phyloP scores from a whole-genome alignment of 495 filamentous ascomycete species.

The Lindgomyces ingoldianus region DNA sequence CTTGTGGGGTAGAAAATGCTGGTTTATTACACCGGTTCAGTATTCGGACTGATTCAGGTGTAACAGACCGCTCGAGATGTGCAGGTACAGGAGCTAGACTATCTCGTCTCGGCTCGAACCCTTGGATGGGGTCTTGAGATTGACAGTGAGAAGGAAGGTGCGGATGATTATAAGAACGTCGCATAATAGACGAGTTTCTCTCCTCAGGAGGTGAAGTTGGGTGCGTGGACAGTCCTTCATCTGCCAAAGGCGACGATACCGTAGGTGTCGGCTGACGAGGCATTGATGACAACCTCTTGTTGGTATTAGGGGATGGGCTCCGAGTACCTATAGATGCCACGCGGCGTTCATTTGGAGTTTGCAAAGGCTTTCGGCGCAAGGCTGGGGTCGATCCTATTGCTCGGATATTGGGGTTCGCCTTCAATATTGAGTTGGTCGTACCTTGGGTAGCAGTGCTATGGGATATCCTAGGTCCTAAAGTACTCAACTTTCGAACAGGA shows the following conservation, averaged over 20 bases:
- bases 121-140: not conserved
- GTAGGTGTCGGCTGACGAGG: not conserved
- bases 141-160: not conserved
- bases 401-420: constrained; percentile 3
- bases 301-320: constrained; percentile 1
- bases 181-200: not conserved
- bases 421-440: not conserved
- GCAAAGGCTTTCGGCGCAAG: constrained; percentile 5
- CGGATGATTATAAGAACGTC: not conserved
- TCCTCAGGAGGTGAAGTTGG: not conserved
- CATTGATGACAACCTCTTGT: not conserved
- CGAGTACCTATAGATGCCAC: constrained; percentile 5
- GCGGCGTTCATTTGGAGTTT: constrained; percentile 1
- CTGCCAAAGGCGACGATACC: not conserved
- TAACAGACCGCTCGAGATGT: constrained; percentile 16
- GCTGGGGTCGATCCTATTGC: constrained; percentile 17
- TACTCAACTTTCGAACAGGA: not conserved
- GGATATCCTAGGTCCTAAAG: not conserved
- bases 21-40: constrained; percentile 1
- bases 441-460: not conserved
- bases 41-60: constrained; percentile 10
- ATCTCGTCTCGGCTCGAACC: not conserved
- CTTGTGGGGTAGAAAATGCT: not conserved
- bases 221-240: not conserved
- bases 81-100: constrained; percentile 17